Evolutionary conservation across 1,284 basidiomycete species (phyloP), one percentile per base, ranked within the genome.

Genomic region (Trametes hirsuta): DNA sequence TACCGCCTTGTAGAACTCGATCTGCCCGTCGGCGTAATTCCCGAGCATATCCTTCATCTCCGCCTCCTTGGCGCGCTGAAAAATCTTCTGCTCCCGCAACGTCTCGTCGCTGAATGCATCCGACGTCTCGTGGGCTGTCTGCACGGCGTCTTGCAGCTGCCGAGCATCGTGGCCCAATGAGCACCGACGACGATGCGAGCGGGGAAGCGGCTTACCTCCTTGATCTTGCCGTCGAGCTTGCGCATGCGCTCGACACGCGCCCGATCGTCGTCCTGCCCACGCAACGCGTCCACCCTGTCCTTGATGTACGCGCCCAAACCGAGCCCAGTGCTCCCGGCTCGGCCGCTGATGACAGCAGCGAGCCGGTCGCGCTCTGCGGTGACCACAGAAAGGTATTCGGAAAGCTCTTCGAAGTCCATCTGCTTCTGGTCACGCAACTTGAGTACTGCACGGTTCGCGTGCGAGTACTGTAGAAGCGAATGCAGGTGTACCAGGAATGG

Each of bases 381-480:
- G 34, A 98, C 87, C 6, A 91, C 91, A 2, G 93, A 93, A 6
- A 99, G 82, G 75, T 99, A 99, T 58, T 95, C 93, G 5, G 95
- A 96, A 5, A 98, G 85, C 72, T 98, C 97, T 76, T 99, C 97
- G 68, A 98, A 98, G 74, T 99, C 97, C 55, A 98, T 86, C 75
- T 99, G 97, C 75, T 98, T 99, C 76, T 98, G 95, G 74, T 99
- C 97, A 47, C 97, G 88, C 37, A 98, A 83, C 75, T 94, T 97
- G 62, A 99, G 84, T 5, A 98, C 94, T 8, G 89, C 87, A 52
- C 93, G 88, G 69, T 98, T 97, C 25, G 94, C 88, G 66, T 92
- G 86, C 0, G 95, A 91, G 73, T 98, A 98, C 8, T 88, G 85
- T 6, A 96, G 81, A 5, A 98, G 81, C 1, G 95, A 95, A 69